phyloP scores from a whole-genome alignment of 352 stramenopile genomes.

The Phytophthora idaei region DNA sequence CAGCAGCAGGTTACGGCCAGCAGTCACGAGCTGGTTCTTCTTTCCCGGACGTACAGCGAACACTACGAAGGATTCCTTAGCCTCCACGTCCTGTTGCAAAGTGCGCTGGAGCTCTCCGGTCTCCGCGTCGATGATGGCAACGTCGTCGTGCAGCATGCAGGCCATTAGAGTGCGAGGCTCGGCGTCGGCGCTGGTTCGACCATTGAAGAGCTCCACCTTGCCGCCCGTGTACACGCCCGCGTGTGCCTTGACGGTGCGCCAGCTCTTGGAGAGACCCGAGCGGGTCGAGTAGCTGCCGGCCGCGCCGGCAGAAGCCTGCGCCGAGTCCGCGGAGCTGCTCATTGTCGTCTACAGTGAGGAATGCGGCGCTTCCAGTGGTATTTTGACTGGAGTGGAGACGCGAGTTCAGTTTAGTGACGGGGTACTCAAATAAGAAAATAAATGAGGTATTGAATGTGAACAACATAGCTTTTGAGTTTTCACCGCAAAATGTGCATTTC shows the following conservation, averaged over 20 bases:
- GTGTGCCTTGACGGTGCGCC: conserved; percentile 78
- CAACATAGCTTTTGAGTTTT: background rate
- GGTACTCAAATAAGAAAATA: background rate
- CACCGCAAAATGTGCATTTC: background rate
- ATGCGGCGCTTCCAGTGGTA: conserved; percentile 26
- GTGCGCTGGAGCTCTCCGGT: conserved; percentile 77
- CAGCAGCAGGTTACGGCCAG: conserved; percentile 83
- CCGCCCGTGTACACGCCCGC: conserved; percentile 84
- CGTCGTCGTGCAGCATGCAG: conserved; percentile 86
- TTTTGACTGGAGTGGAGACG: conserved; percentile 41
- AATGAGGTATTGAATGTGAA: background rate
- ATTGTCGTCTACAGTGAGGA: conserved; percentile 6
- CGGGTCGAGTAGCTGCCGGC: conserved; percentile 62
- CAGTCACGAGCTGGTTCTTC: conserved; percentile 85
- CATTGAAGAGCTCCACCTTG: conserved; percentile 73
- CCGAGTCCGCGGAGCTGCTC: conserved; percentile 16
- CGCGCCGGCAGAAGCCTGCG: conserved; percentile 8
- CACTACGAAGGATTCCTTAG: conserved; percentile 85
- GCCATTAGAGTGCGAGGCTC: conserved; percentile 51
- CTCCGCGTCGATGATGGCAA: conserved; percentile 74
- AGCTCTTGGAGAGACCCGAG: conserved; percentile 80
- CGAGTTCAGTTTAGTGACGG: background rate
- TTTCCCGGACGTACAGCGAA: conserved; percentile 74
- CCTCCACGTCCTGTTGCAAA: conserved; percentile 76
- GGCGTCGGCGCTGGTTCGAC: conserved; percentile 19